These are phyloP conservation scores for Furcasterigmium furcatum DNA, from an alignment of 2,329 filamentous ascomycete species.

Conservation along the genomic window DNA sequence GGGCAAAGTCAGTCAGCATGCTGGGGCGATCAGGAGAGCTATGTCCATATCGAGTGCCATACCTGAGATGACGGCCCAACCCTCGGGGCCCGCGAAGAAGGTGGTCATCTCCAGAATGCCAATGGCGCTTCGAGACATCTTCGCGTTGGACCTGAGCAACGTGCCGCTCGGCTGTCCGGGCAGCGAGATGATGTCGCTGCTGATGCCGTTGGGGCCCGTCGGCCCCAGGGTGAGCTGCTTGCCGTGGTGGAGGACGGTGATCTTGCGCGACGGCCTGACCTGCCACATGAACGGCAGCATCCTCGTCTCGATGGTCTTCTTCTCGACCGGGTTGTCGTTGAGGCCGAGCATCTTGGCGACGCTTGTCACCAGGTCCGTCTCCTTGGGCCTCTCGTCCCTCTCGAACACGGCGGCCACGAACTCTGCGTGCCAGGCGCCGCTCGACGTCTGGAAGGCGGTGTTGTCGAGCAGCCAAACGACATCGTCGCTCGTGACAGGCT, in stretches of 20 bases:
- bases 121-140: conserved; percentile 46
- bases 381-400: conserved; percentile 62
- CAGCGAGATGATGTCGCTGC: conserved; percentile 56
- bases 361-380: conserved; percentile 66
- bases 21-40: background rate
- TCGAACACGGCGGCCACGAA: conserved; percentile 82
- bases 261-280: conserved; percentile 65
- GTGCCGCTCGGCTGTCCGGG: conserved; percentile 42
- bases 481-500: conserved; percentile 60
- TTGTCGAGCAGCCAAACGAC: conserved; percentile 90
- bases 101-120: conserved; percentile 65
- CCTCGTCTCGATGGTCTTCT: conserved; percentile 60
- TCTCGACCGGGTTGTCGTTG: conserved; percentile 54
- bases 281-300: conserved; percentile 77
- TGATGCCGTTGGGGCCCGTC: conserved; percentile 69
- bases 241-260: conserved; percentile 59
- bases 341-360: conserved; percentile 69
- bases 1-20: conserved; percentile 11
- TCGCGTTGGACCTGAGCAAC: conserved; percentile 42
- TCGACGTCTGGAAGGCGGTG: conserved; percentile 65
- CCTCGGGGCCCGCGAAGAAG: conserved; percentile 69
- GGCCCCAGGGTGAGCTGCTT: conserved; percentile 59
- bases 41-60: conserved; percentile 11
- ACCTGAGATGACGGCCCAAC: conserved; percentile 82
- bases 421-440: conserved; percentile 70